phyloP scores from a whole-genome alignment of 768 basidiomycete species.

The Tylopilus sp. region DNA sequence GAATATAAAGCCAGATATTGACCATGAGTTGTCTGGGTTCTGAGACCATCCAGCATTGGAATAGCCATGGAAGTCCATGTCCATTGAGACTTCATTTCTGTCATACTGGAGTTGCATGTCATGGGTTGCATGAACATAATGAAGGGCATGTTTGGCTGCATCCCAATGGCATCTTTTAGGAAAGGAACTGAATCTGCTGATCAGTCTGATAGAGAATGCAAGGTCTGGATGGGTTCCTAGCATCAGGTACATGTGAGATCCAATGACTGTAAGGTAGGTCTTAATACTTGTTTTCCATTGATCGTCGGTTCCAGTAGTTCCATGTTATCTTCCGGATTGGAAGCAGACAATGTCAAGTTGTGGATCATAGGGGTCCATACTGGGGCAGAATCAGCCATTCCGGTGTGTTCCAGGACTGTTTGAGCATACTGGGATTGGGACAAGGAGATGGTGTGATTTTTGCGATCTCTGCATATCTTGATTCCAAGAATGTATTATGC shows the following conservation, averaged over 20 bases:
- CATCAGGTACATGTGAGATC: conserved; percentile 2
- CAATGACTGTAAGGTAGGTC: background rate
- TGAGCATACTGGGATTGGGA: conserved; percentile 22
- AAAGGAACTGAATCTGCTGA: too few relatives aligned
- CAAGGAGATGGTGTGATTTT: conserved; percentile 27
- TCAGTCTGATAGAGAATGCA: background rate
- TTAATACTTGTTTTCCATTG: too few relatives aligned
- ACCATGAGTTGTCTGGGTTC: background rate
- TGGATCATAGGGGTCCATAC: conserved; percentile 9
- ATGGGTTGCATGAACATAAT: background rate
- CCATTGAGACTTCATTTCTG: background rate
- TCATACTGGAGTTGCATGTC: conserved; percentile 2
- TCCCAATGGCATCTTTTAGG: background rate
- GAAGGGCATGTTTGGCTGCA: background rate
- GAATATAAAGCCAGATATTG: background rate
- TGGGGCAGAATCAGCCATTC: background rate
- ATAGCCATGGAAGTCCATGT: background rate
- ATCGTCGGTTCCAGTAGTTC: too few relatives aligned
- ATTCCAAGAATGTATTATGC: conserved; percentile 31
- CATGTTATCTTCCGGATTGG: background rate
- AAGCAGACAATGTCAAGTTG: background rate
- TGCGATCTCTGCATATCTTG: conserved; percentile 25
- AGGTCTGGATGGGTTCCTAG: background rate
- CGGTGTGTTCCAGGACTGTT: conserved; percentile 9
- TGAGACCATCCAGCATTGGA: background rate